Conservation (phyloP, 2,329 filamentous ascomycete genomes). For the Phaeosphaeriaceae sp. region DNA sequence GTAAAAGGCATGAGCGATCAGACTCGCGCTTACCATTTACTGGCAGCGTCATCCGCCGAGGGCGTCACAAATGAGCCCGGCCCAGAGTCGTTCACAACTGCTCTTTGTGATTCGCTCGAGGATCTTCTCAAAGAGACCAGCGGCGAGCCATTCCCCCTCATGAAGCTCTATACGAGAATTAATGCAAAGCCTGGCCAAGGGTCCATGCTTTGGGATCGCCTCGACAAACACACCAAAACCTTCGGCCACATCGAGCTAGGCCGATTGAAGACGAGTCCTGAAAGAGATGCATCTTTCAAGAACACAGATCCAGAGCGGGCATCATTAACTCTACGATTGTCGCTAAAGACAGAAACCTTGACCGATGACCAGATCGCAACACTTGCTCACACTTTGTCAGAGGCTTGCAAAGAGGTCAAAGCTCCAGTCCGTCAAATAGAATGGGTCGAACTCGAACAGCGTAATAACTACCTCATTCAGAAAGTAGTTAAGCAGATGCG, state of each 20-base stretch:
- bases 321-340: slow-evolving; percentile 6
- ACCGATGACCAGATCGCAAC: slow-evolving; percentile 12
- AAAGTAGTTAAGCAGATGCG: too few species aligned
- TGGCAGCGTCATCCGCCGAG: background rate
- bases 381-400: slow-evolving; percentile 5
- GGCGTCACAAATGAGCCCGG: background rate
- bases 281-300: too few species aligned
- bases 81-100: slow-evolving; percentile 1
- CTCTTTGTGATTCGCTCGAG: background rate
- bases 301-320: background rate
- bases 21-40: background rate
- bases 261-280: too few species aligned
- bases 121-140: too few species aligned
- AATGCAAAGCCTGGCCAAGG: too few species aligned
- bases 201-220: too few species aligned
- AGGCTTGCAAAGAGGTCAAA: slow-evolving; percentile 9
- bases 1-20: background rate
- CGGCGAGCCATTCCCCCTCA: too few species aligned
- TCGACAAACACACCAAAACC: too few species aligned
- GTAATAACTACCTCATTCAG: too few species aligned
- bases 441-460: too few species aligned
- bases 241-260: too few species aligned
- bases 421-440: slow-evolving; percentile 2
- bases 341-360: slow-evolving; percentile 4
- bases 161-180: too few species aligned